Base-by-base conservation (phyloP, 2,329 filamentous ascomycete genomes). In the Fusarium sp. region DNA sequence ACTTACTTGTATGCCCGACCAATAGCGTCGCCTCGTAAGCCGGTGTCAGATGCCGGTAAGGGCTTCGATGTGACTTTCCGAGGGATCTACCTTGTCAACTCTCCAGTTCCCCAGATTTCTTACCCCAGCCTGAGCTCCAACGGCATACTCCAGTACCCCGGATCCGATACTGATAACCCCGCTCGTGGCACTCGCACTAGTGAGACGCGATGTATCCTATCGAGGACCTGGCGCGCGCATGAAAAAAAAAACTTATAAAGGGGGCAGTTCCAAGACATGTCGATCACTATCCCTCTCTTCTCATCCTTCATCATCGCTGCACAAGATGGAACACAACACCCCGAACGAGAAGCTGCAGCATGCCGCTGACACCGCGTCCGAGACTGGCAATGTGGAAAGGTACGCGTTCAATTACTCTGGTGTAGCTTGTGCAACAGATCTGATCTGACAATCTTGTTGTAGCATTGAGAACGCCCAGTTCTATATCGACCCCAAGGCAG, bases 401-500 rank as follows among this genome's bases (percentile, higher is more conserved):
- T 63, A 35, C 39, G 58, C 21, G 31, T n/a, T 1, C 4, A 6
- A 2, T 9, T 4, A 4, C 29, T 13, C 29, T 4, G 7, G 3
- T 5, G 3, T 4, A 4, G 7, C 5, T 9, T 8, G 25, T 25
- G 9, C 7, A 21, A 15, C n/a, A 8, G n/a, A 5, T n/a, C n/a
- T n/a, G n/a, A 11, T 6, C 25, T 63, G 33, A 63, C 58, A 2
- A 1, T 18, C 25, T 27, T 10, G 37, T 1, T 8, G 11, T 11
- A 63, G 60, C 33, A 37, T 63, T 15, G 61, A 63, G 35, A 50
- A 50, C 15, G 17, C 43, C 2, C 60, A 50, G 15, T 40, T 63
- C 43, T 46, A 58, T 11, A 46, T 64, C 15, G 59, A 64, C 5
- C 59, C 61, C 5, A 64, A 64, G 20, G 52, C 18, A 18, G 59